Evolutionary conservation across 2,329 filamentous ascomycete species (phyloP).

Genomic region (Geosmithia putterillii): DNA sequence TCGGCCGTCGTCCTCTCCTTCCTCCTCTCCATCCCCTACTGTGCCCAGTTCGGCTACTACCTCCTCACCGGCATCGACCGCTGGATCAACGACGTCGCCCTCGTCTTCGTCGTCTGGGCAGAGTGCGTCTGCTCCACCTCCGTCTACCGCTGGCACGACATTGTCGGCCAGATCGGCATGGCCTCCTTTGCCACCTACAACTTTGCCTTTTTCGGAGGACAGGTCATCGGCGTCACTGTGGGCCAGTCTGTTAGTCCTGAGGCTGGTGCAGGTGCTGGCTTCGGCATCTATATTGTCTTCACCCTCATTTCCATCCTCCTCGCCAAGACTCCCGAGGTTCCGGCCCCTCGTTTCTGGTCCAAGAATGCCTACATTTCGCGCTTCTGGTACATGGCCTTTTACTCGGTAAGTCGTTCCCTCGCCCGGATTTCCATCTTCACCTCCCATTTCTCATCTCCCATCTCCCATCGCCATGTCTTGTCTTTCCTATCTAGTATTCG

Average conservation of each 20-base stretch:
- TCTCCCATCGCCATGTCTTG: not conserved
- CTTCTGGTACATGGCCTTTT: constrained; percentile 38
- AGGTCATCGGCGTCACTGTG: constrained; percentile 29
- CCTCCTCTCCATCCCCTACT: constrained; percentile 37
- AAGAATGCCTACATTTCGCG: constrained; percentile 20
- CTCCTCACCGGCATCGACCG: constrained; percentile 37
- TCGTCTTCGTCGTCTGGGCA: constrained; percentile 38
- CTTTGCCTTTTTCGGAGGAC: constrained; percentile 32
- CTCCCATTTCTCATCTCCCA: not conserved
- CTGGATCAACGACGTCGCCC: constrained; percentile 37
- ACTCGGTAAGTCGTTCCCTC: constrained; percentile 29
- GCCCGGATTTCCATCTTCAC: not conserved
- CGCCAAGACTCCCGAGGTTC: constrained; percentile 19
- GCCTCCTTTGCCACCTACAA: constrained; percentile 21
- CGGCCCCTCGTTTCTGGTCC: constrained; percentile 27
- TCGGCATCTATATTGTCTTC: constrained; percentile 29
- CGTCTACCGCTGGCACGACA: constrained; percentile 33
- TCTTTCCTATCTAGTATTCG: not conserved
- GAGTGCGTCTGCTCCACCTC: constrained; percentile 36
- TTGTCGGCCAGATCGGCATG: constrained; percentile 26
- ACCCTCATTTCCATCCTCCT: constrained; percentile 17
- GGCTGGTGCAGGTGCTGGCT: constrained; percentile 29
- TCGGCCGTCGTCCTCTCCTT: constrained; percentile 29
- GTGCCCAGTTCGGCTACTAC: constrained; percentile 40
- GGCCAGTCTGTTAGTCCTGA: constrained; percentile 24